These are phyloP conservation scores for Naematelia encephala DNA, from an alignment of 768 basidiomycete species.

Conservation along the genomic window DNA sequence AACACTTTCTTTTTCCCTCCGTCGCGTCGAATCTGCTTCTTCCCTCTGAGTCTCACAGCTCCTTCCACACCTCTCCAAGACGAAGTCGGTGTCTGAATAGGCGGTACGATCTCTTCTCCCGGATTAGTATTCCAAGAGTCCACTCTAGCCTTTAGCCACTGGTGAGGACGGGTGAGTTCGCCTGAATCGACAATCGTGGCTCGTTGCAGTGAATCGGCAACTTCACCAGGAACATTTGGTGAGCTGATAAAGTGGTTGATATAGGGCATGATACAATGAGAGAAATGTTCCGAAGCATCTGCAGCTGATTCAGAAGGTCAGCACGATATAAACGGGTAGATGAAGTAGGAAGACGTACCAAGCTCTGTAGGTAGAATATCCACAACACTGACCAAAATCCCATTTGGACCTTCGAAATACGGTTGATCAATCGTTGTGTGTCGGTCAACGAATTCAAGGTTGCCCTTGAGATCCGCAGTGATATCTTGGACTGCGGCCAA, in stretches of 20 bases:
- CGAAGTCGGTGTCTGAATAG: background rate
- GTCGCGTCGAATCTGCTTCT: background rate
- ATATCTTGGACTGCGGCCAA: conserved; percentile 71
- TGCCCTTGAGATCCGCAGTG: conserved; percentile 86
- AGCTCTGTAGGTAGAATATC: conserved; percentile 86
- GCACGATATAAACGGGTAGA: background rate
- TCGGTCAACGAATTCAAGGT: conserved; percentile 74
- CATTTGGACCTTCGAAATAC: conserved; percentile 56
- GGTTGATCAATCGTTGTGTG: conserved; percentile 72
- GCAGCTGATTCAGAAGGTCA: conserved; percentile 51
- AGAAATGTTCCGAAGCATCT: conserved; percentile 78
- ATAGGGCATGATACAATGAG: conserved; percentile 64
- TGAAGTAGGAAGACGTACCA: conserved; percentile 42
- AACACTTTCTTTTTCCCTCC: conserved; percentile 60
- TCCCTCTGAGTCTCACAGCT: background rate
- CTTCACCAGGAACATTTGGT: conserved; percentile 50
- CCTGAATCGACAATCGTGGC: conserved; percentile 71
- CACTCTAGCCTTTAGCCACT: conserved; percentile 62
- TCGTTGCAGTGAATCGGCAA: conserved; percentile 58
- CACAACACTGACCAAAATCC: conserved; percentile 74
- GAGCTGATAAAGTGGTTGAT: conserved; percentile 58
- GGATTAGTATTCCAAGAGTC: conserved; percentile 11
- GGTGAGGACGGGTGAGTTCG: conserved; percentile 57
- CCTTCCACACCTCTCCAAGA: background rate
- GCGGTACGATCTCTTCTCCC: background rate